Conservation (phyloP, 305 asterid species). For the Solanum hybrid region DNA sequence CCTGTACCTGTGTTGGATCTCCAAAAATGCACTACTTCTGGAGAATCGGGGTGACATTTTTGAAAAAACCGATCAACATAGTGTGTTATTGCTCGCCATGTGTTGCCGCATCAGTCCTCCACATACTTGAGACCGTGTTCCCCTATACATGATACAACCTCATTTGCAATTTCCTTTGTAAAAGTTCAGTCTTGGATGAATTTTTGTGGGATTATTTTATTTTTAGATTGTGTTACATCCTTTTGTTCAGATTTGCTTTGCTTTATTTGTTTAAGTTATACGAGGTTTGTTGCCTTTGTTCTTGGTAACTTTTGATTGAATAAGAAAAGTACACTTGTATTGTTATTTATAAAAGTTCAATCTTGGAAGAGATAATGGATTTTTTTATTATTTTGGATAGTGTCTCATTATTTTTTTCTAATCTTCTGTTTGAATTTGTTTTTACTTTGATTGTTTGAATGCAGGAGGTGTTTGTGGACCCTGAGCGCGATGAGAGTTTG, state of each 20-base stretch:
- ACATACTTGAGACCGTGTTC: neutral
- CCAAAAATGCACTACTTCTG: too few species aligned
- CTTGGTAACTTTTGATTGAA: neutral
- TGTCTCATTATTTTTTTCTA: neutral
- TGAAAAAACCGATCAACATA: too few species aligned
- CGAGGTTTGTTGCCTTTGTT: slow-evolving; percentile 31
- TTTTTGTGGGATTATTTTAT: neutral
- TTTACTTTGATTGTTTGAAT: neutral
- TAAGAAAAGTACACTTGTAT: neutral
- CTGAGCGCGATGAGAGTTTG: slow-evolving; percentile 76
- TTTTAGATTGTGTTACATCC: neutral
- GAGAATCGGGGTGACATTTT: too few species aligned
- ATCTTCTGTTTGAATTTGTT: neutral
- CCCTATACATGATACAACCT: neutral
- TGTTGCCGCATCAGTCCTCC: neutral
- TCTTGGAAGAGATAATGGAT: neutral
- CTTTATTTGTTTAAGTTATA: neutral
- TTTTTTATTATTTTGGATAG: neutral
- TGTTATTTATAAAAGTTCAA: neutral
- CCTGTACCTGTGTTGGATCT: too few species aligned
- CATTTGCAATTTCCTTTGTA: neutral
- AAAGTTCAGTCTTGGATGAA: neutral
- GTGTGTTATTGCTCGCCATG: neutral
- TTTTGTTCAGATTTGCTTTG: neutral
- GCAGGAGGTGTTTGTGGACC: slow-evolving; percentile 79